Conservation (phyloP, 306 rosid species). For the Ormosia emarginata region DNA sequence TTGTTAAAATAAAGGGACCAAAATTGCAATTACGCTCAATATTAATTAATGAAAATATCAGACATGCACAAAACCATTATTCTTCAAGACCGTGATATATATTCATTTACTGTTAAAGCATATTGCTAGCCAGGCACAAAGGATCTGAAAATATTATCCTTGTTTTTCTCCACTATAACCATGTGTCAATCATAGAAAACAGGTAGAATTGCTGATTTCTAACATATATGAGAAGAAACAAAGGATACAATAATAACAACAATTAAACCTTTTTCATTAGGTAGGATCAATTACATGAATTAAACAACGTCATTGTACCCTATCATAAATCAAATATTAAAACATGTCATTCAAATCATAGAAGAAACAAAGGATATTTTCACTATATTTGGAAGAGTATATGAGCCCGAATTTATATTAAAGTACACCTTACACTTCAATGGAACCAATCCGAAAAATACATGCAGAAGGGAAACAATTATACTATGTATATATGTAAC, state of each 20-base stretch:
- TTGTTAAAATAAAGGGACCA: background rate
- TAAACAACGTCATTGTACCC: too few relatives aligned
- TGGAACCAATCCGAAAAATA: conserved; percentile 4
- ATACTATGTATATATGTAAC: background rate
- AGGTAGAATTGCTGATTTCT: background rate
- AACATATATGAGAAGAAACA: background rate
- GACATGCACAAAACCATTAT: background rate
- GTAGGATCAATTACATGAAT: too few relatives aligned
- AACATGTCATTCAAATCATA: too few relatives aligned
- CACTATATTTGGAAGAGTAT: background rate
- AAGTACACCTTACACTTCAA: background rate
- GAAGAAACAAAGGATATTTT: background rate
- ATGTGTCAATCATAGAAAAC: background rate
- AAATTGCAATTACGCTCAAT: background rate
- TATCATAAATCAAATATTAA: too few relatives aligned
- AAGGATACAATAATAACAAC: too few relatives aligned
- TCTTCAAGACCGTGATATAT: background rate
- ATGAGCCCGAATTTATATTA: background rate
- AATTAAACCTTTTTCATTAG: too few relatives aligned
- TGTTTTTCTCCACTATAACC: background rate
- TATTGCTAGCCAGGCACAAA: background rate
- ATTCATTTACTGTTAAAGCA: background rate
- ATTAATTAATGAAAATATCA: background rate
- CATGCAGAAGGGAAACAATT: background rate
- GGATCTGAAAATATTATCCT: background rate